Conservation (phyloP, 768 basidiomycete species). For the Lactarius tabidus region DNA sequence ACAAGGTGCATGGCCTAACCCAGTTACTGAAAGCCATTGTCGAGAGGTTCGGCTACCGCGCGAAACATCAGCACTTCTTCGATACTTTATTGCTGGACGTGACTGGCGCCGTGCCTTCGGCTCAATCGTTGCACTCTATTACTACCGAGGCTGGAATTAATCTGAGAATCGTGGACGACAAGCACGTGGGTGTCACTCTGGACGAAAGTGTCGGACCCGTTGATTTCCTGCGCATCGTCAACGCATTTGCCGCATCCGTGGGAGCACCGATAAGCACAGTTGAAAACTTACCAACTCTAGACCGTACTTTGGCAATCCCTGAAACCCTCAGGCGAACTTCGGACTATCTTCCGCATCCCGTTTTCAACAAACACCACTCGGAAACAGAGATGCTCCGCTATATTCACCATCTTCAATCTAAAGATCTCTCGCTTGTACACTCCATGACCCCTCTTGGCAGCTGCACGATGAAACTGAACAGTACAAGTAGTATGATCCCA, state of each 20-base stretch:
- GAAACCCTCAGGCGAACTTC: conserved; percentile 54
- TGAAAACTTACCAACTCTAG: conserved; percentile 39
- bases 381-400: conserved; percentile 99
- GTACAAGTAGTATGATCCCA: conserved; percentile 96
- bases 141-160: conserved; percentile 72
- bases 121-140: conserved; percentile 62
- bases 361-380: conserved; percentile 96
- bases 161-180: conserved; percentile 70
- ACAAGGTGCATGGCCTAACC: conserved; percentile 86
- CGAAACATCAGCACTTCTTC: conserved; percentile 76
- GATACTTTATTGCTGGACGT: conserved; percentile 86
- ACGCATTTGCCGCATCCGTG: conserved; percentile 72
- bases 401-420: conserved; percentile 88
- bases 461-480: conserved; percentile 98
- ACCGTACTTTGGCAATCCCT: conserved; percentile 50
- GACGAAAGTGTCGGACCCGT: conserved; percentile 83
- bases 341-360: conserved; percentile 74
- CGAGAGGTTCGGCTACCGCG: conserved; percentile 68
- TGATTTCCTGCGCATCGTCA: conserved; percentile 73
- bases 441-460: conserved; percentile 95
- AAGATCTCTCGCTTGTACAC: conserved; percentile 93
- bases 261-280: conserved; percentile 46
- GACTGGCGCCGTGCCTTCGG: conserved; percentile 50
- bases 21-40: conserved; percentile 67
- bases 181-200: conserved; percentile 80